Conservation (phyloP, 768 basidiomycete genomes). For the Lentinula raphanica region DNA sequence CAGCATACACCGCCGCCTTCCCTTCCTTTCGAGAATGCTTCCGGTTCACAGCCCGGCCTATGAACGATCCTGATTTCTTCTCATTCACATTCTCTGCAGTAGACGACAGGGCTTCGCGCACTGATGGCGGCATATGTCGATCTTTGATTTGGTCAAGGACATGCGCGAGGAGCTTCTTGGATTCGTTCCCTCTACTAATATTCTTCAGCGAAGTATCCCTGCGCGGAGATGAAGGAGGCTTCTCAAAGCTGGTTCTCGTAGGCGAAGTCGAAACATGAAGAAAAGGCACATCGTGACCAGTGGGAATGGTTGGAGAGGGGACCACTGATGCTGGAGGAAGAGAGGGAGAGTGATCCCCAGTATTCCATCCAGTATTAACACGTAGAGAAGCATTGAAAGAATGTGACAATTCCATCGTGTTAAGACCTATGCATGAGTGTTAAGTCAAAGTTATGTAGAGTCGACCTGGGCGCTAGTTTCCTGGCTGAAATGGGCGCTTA, state of each 20-base stretch:
- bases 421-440: no score
- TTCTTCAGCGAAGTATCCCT: slow-evolving; percentile 21
- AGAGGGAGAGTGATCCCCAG: background rate
- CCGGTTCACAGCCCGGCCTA: slow-evolving; percentile 37
- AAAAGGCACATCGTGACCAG: slow-evolving; percentile 2
- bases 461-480: no score
- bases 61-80: slow-evolving; percentile 34
- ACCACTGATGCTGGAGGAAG: background rate
- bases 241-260: slow-evolving; percentile 9
- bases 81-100: slow-evolving; percentile 20
- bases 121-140: slow-evolving; percentile 48
- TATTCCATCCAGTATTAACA: background rate
- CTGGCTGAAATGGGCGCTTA: no score
- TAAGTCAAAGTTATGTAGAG: no score
- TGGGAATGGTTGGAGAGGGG: background rate
- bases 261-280: slow-evolving; percentile 4
- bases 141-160: slow-evolving; percentile 58
- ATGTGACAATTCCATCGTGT: background rate
- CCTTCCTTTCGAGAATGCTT: slow-evolving; percentile 8
- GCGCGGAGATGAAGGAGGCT: slow-evolving; percentile 19
- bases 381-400: background rate
- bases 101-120: slow-evolving; percentile 37
- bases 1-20: slow-evolving; percentile 13
- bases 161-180: slow-evolving; percentile 63
- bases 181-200: slow-evolving; percentile 50